Evolutionary conservation across 2,329 filamentous ascomycete species (phyloP), one percentile per base, ranked within the genome.

Genomic region (Fusarium sp.): DNA sequence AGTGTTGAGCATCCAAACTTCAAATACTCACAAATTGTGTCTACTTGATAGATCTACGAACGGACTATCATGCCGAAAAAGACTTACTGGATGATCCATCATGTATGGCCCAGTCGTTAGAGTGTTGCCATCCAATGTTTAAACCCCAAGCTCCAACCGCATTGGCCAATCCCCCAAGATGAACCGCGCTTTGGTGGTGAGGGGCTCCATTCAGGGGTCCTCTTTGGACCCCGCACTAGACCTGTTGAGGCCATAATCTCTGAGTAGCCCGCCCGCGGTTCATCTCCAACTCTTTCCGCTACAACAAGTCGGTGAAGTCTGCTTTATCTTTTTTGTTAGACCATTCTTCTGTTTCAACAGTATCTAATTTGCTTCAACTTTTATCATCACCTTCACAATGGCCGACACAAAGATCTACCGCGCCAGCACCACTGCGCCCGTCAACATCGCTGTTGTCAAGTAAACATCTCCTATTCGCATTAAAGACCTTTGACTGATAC

Each of bases 391-490:
- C 27, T 29, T 67, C 68, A 59, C 52, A 69, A 86, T 86, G 84
- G 80, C 83, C 32, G 84, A 85, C 73, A 82, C 76, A 56, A 85
- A 84, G 61, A 87, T 98, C 77, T 94, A 97, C 85, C 92, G 94
- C 76, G 93, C 96, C 74, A 98, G 93, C 85, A 98, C 96, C 64
- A 98, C 94, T 70, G 96, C 96, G 43, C 96, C 95, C 16, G 95
- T 98, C 78, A 98, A 98, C 85, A 98, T 98, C 79, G 95, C 95
- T 72, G 94, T 98, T 62, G 96, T 98, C 84, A 98, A 98, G 92
- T 97, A 78, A 55, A 55, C 24, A 44, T 56, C 80, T 58, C 24
- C 13, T 44, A 43, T 53, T 63, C 24, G 38, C 41, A 29, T 40
- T 4, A 15, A 30, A 40, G 56, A 32, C 32, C 9, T 57, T 61